A percentile compares a stretch with the other conserved stretches of the same genome.
Evolutionary conservation across 441 rosid genomes (phyloP).

Genomic region (Flueggea neowawraea): DNA sequence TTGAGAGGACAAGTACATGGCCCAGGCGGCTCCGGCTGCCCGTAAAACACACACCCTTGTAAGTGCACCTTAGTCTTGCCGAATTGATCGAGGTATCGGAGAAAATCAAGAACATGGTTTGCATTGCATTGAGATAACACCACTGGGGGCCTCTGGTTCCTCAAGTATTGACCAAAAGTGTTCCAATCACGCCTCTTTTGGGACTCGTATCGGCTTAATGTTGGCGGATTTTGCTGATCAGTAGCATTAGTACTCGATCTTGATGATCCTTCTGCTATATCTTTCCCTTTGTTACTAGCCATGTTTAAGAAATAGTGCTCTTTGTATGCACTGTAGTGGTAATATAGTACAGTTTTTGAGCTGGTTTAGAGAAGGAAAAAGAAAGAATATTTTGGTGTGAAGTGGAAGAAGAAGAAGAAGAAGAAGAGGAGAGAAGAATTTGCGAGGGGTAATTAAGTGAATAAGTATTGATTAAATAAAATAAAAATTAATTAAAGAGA

Average conservation of each 20-base stretch:
- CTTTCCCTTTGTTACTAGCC: constrained; percentile 46
- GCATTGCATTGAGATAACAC: constrained; percentile 60
- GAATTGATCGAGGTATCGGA: constrained; percentile 70
- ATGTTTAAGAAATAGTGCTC: constrained; percentile 10
- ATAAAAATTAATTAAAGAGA: constrained; percentile 9
- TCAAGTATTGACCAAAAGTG: constrained; percentile 71
- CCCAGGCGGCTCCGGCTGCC: constrained; percentile 75
- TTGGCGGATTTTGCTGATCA: constrained; percentile 30
- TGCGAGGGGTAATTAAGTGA: neutral
- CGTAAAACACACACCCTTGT: constrained; percentile 66
- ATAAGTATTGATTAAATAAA: neutral
- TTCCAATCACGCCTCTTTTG: constrained; percentile 85
- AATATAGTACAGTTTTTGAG: neutral
- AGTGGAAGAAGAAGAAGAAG: constrained; percentile 1
- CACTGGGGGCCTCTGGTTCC: constrained; percentile 79
- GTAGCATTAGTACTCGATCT: constrained; percentile 15
- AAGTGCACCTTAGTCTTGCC: constrained; percentile 84
- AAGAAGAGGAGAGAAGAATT: constrained; percentile 20
- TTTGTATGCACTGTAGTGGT: neutral
- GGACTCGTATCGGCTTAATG: constrained; percentile 74
- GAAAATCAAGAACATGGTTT: constrained; percentile 67
- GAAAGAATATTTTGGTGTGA: neutral
- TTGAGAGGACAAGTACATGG: constrained; percentile 73
- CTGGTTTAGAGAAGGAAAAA: neutral
- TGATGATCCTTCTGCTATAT: constrained; percentile 47